Base-by-base conservation (phyloP, 495 filamentous ascomycete genomes). In the Parmelia sp. region DNA sequence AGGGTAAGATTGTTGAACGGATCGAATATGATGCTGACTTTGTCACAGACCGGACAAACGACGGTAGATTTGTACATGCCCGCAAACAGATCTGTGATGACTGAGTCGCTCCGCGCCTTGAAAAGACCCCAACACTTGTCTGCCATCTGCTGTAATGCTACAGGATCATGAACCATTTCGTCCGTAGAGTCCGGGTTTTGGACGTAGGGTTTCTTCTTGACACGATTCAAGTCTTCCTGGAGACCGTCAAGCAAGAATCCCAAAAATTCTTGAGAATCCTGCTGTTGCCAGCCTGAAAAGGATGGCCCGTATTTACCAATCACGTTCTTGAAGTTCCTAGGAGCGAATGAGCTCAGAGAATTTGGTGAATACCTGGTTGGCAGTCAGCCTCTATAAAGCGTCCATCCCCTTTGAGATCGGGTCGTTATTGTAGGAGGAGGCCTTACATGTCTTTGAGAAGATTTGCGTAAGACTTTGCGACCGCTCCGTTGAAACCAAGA, bases 21-120 rank as follows among this genome's bases (percentile, higher is more conserved):
- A 76, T 98, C 94, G 68, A 98, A 97, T 7, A 94, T 98, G 66
- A 98, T 96, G 81, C 91, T 96, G 75, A 96, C 88, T 78, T 98
- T 98, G 62, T 88, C 82, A 72, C 94, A 98, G 12, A 78, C 83
- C 2, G 93, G 95, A 72, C 94, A 98, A 64, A 91, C 84, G 49
- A 98, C 82, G 7, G 93, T 97, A 35, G 93, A 97, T 78, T 97
- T 96, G 81, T 97, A 98, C 80, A 97, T 90, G 59, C 94, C 94
- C 55, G 90, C 92, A 73, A 98, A 97, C 7, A 98, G 80, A 71
- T 98, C 94, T 39, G 89, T 91, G 66, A 96, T 89, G 45, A 97
- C 87, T 5, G 95, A 97, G 71, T 96, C 92, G 68, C 97, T 96
- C 47, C 94, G 86, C 65, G 88, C 86, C 72, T 90, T 92, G 72